Percentiles rank a stretch among this genome's conserved stretches.
These are phyloP conservation scores for Cladosporium sp. DNA, from an alignment of 2,329 filamentous ascomycete genomes.

Conservation along the genomic window DNA sequence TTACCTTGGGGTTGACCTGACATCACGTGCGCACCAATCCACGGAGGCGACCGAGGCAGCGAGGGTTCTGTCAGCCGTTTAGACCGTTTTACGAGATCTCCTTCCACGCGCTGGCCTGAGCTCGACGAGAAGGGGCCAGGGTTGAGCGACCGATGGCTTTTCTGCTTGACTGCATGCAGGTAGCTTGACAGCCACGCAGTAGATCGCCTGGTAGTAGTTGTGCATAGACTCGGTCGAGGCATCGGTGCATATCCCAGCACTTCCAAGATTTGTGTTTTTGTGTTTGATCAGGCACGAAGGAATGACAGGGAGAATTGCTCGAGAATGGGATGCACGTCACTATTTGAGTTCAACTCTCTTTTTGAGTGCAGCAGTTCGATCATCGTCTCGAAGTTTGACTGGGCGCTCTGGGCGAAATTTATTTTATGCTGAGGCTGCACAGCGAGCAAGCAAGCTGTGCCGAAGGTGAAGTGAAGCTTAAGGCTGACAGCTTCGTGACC, in stretches of 20 bases:
- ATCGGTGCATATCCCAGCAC: neutral
- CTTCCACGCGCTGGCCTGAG: neutral
- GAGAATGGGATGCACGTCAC: neutral
- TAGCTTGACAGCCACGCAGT: neutral
- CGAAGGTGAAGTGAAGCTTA: neutral
- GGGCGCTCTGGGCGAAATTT: neutral
- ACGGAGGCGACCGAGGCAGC: neutral
- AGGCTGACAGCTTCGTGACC: neutral
- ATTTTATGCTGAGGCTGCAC: neutral
- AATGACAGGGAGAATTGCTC: neutral
- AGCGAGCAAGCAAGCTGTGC: neutral
- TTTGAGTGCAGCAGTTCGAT: neutral
- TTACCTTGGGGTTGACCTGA: neutral
- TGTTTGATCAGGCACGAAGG: neutral
- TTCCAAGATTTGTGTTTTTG: neutral
- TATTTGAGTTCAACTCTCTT: neutral
- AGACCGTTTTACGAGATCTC: neutral
- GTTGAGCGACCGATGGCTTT: neutral
- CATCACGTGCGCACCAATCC: neutral
- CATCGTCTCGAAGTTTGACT: neutral
- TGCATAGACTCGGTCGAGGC: neutral
- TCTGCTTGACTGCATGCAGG: constrained; percentile 6
- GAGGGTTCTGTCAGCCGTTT: neutral
- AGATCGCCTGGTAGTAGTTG: constrained; percentile 3
- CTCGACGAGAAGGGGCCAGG: neutral